Base-by-base conservation (phyloP, 176 grass and related monocot genomes). In the Carex parvula region DNA sequence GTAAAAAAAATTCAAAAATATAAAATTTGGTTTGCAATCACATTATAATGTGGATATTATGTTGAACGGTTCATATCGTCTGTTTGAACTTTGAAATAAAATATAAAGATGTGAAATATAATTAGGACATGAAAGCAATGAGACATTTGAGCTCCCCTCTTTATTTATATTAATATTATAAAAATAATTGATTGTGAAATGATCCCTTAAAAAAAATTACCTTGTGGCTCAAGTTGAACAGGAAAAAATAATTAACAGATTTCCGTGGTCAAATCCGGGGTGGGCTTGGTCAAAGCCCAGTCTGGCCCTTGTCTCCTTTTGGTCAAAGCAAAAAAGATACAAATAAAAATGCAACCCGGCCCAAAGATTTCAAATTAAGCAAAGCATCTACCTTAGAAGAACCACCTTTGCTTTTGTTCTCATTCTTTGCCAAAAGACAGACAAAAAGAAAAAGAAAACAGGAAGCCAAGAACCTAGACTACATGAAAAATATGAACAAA, bases 401-500 rank as follows among this genome's bases (percentile, higher is more conserved):
- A 39, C 16, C 3, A 80, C 70, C 16, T 55, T 85, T 90, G 90
- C 92, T 92, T 81, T 81, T 60, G 56, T 81, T 48, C 60, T 81
- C 79, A 81, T 81, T 81, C 79, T 81, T 81, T 81, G 79, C 79
- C 79, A 18, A 81, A 81, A 81, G 79, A 81, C 35, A 2, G 2
- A 63, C 30, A 81, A 81, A 79, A 81, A 81, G 79, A 81, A 44
- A 81, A 81, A 81, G 79, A 64, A 81, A 81, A 64, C n/a, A 81
- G 18, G 16, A 81, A 90, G 75, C 80, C 92, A 94, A 90, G 86
- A 90, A 87, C 88, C n/a, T 90, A 60, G 24, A 64, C 46, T 50
- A 50, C 46, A 50, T 50, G 46, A 77, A 85, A 60, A 72, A 79
- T 84, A 79, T 18, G 26, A 12, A 53, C 37, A 80, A 53, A 61